Base-by-base conservation (phyloP, 305 asterid genomes). In the Solanum hybrid region DNA sequence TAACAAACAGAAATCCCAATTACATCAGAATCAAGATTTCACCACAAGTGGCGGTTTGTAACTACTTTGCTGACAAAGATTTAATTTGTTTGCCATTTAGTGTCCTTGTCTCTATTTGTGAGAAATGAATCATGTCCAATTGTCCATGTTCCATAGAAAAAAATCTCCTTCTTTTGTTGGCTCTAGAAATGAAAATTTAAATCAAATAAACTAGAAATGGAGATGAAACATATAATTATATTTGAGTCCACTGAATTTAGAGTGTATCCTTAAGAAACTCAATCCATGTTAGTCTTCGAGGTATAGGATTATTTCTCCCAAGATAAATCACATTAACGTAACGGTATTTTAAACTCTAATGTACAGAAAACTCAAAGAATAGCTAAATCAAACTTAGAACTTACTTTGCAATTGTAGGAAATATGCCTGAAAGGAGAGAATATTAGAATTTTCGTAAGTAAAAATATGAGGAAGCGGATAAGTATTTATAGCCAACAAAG, bases 291-390 rank as follows among this genome's bases (percentile, higher is more conserved):
- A 66, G 29, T 66, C 5, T 10, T 9, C 1, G 13, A 66, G 6
- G 16, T n/a, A n/a, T 10, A n/a, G 1, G 31, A 66, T n/a, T n/a
- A n/a, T 66, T n/a, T 66, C 75, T n/a, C 27, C 12, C 27, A 22
- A 4, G 7, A 66, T 66, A n/a, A 66, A 24, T 4, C 11, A 10
- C 7, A 66, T 3, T n/a, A 10, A 22, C 20, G 10, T 2, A n/a
- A 5, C 5, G 31, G 0, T 10, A 10, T 1, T 5, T 10, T 1
- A n/a, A n/a, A 66, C 16, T 24, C 29, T 0, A 64, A 1, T 1
- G 73, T 22, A 66, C 29, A n/a, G 0, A 26, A 4, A n/a, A n/a
- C 31, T n/a, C 31, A n/a, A n/a, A 64, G 11, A 6, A n/a, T 2
- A 8, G 0, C 4, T 9, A 20, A 64, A 56, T 56, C n/a, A 56